Conservation (phyloP, 345 rosid genomes). For the Citrus unshiu region DNA sequence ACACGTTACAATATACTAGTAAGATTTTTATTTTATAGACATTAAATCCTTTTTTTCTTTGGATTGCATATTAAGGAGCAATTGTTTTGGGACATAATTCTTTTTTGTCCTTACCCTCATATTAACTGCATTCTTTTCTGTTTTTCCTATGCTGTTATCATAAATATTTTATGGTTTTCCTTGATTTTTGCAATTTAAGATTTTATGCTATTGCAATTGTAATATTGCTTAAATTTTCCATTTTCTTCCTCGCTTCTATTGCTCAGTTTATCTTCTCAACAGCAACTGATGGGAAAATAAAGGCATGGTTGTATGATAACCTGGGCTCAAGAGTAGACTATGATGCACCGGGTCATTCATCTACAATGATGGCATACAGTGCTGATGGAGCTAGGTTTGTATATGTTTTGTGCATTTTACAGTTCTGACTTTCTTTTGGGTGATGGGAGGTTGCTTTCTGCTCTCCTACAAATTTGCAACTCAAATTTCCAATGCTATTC, state of each 20-base stretch:
- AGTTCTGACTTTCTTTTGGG: slow-evolving; percentile 1
- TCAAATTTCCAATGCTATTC: slow-evolving; percentile 8
- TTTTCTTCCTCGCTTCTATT: slow-evolving; percentile 5
- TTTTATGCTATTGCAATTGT: slow-evolving; percentile 1
- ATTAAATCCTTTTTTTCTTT: background rate
- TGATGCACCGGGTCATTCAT: slow-evolving; percentile 74
- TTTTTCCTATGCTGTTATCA: background rate
- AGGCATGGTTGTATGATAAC: slow-evolving; percentile 81
- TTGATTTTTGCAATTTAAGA: background rate
- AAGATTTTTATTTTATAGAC: background rate
- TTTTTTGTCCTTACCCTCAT: background rate
- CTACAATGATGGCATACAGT: slow-evolving; percentile 75
- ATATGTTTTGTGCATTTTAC: background rate
- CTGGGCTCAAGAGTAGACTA: slow-evolving; percentile 76
- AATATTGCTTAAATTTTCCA: background rate
- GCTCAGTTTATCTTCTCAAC: slow-evolving; percentile 74
- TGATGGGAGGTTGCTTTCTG: slow-evolving; percentile 4
- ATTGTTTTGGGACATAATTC: background rate
- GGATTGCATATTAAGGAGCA: background rate
- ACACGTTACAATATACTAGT: background rate
- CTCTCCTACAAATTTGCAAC: background rate
- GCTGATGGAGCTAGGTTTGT: slow-evolving; percentile 79
- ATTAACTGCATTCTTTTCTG: background rate
- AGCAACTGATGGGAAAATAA: slow-evolving; percentile 76
- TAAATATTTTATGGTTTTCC: background rate